Conservation (phyloP, 108 stramenopile genomes). For the Mediolabrus comicus region DNA sequence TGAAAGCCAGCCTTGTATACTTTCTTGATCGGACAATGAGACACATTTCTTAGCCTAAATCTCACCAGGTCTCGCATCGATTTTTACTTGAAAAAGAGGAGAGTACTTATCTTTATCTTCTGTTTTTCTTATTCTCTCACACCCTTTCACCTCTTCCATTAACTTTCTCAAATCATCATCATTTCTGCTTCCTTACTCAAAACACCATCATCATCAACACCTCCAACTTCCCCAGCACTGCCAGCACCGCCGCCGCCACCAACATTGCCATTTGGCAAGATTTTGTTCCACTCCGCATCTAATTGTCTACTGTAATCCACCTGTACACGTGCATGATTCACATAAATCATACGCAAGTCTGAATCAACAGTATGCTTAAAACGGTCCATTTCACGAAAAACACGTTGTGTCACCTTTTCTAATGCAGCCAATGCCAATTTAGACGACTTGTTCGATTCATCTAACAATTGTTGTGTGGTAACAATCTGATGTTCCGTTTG, state of each 20-base stretch:
- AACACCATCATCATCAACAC: not conserved
- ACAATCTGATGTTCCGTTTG: constrained; percentile 24
- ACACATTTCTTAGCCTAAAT: no score
- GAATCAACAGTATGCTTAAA: constrained; percentile 65
- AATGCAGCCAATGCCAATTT: constrained; percentile 56
- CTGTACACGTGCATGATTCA: constrained; percentile 76
- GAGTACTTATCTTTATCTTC: no score
- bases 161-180: constrained; percentile 20
- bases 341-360: constrained; percentile 58
- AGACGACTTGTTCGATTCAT: constrained; percentile 38
- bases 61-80: no score
- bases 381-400: constrained; percentile 74
- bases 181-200: constrained; percentile 6
- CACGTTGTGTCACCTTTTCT: constrained; percentile 65
- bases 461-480: constrained; percentile 34
- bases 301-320: constrained; percentile 75
- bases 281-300: constrained; percentile 70
- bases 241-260: constrained; percentile 21
- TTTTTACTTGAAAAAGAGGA: no score
- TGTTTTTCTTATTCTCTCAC: no score
- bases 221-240: not conserved
- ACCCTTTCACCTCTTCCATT: no score
- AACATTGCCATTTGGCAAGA: constrained; percentile 52
- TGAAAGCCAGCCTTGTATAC: no score
- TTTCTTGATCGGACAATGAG: no score